Base-by-base conservation (phyloP, 352 stramenopile species). In the Phytophthora cryptogea region DNA sequence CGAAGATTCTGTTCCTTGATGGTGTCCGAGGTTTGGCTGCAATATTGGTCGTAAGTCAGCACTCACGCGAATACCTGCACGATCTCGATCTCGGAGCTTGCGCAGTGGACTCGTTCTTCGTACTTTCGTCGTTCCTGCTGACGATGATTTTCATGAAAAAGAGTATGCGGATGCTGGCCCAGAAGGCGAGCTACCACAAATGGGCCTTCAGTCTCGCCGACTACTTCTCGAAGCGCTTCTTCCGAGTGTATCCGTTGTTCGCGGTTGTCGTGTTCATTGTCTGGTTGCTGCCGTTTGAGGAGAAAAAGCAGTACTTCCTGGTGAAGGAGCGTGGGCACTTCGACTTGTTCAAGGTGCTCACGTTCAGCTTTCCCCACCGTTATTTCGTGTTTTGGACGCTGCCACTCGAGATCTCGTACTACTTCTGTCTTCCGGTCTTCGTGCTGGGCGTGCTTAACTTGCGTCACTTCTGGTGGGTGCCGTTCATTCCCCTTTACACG, bases 311-410 rank as follows among this genome's bases (percentile, higher is more conserved):
- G 1, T 83, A 79, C 42, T 81, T 74, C 32, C 41, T 70, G 10
- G 63, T 73, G 14, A 68, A 72, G 8, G 43, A 81, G 7, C 58
- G 23, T 2, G 48, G 54, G 2, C 61, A 74, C 36, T 88, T 69
- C 35, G 51, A 82, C 23, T 44, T 84, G 31, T 60, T 70, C 16
- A 73, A 77, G 23, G 74, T 85, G 37, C 64, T 84, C 26, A 70
- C 67, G 4, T 83, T 83, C 53, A 54, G 63, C 32, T 54, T 63
- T 8, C 30, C 44, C 1, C 69, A 68, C 23, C 76, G 71, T 4
- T 78, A 68, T 36, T 71, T 77, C 39, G 67, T 88, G 3, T 80
- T 88, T 52, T 88, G 78, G 78, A 78, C 78, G 36, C 59, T 84
- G 39, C 73, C 75, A 5, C 54, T 88, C 4, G 74, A 83, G 62